These are phyloP conservation scores for Chlamydomonas reinhardtii DNA, from an alignment of 163 green algal species.

Conservation along the genomic window DNA sequence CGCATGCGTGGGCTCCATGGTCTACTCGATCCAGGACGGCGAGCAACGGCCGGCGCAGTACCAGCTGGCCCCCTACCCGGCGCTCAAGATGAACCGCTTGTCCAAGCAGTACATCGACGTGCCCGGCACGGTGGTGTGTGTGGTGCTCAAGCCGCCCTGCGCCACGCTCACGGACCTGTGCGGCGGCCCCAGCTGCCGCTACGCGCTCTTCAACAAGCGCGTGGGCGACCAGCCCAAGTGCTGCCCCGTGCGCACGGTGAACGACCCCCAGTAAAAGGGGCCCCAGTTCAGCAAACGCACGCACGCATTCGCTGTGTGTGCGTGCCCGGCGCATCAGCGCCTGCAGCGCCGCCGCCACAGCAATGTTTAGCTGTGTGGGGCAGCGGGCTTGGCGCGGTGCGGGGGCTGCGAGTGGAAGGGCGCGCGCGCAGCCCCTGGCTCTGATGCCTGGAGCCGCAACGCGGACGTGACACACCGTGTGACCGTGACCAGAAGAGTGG, in stretches of 20 bases:
- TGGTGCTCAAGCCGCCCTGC: conserved; percentile 40
- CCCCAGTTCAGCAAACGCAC: too few relatives aligned
- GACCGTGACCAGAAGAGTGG: too few relatives aligned
- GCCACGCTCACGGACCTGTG: conserved; percentile 33
- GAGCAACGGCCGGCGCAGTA: conserved; percentile 2
- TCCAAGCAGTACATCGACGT: conserved; percentile 9
- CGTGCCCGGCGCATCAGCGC: too few relatives aligned
- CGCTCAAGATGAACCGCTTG: conserved; percentile 31
- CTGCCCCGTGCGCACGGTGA: conserved; percentile 30
- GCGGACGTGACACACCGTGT: too few relatives aligned
- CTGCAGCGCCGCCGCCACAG: too few relatives aligned
- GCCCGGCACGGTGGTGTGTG: conserved; percentile 19
- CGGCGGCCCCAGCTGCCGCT: conserved; percentile 14
- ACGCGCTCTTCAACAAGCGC: conserved; percentile 40
- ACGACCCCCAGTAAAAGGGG: not conserved
- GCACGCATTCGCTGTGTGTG: too few relatives aligned
- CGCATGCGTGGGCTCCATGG: conserved; percentile 18
- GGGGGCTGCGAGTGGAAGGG: too few relatives aligned
- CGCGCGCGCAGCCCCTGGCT: too few relatives aligned
- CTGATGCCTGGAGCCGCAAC: too few relatives aligned
- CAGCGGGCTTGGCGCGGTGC: too few relatives aligned
- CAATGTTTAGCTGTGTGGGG: too few relatives aligned
- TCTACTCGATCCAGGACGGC: conserved; percentile 17
- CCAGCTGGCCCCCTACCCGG: conserved; percentile 29
- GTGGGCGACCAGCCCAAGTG: conserved; percentile 28